Conservation (phyloP, 108 stramenopile genomes). For the Bacterosira constricta region DNA sequence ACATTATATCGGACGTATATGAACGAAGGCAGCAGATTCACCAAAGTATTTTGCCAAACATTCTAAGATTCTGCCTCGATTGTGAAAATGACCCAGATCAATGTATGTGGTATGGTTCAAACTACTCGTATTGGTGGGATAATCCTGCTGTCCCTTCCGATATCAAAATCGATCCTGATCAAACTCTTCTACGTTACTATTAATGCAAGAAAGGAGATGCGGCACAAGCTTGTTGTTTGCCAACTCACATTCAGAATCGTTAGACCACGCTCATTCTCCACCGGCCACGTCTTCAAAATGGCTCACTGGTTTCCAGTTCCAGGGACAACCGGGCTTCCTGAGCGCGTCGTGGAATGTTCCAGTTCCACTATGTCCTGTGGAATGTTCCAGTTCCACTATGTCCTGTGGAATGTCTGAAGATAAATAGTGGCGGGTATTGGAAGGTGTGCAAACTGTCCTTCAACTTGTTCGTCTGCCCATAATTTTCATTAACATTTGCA, state of each 20-base stretch:
- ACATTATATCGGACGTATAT: slow-evolving; percentile 12
- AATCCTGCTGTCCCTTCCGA: background rate
- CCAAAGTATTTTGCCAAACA: slow-evolving; percentile 14
- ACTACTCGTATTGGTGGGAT: background rate
- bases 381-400: slow-evolving; percentile 12
- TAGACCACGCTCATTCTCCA: background rate
- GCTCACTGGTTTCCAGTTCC: slow-evolving; percentile 2
- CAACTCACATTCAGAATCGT: slow-evolving; percentile 4
- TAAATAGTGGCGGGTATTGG: no score
- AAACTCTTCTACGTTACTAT: background rate
- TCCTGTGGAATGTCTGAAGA: slow-evolving; percentile 16
- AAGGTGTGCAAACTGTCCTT: no score
- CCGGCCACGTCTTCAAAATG: background rate
- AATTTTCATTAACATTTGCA: no score
- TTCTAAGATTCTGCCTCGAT: slow-evolving; percentile 15
- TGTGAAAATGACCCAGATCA: slow-evolving; percentile 20
- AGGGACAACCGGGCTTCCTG: slow-evolving; percentile 10
- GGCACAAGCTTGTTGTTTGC: background rate
- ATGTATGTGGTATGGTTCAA: background rate
- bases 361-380: slow-evolving; percentile 12
- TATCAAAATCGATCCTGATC: slow-evolving; percentile 5
- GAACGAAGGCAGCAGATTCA: slow-evolving; percentile 7
- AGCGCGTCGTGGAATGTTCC: slow-evolving; percentile 18
- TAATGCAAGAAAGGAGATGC: background rate
- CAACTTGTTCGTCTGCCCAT: no score